phyloP scores from a whole-genome alignment of 305 asterid genomes.

The Plantago rigida region DNA sequence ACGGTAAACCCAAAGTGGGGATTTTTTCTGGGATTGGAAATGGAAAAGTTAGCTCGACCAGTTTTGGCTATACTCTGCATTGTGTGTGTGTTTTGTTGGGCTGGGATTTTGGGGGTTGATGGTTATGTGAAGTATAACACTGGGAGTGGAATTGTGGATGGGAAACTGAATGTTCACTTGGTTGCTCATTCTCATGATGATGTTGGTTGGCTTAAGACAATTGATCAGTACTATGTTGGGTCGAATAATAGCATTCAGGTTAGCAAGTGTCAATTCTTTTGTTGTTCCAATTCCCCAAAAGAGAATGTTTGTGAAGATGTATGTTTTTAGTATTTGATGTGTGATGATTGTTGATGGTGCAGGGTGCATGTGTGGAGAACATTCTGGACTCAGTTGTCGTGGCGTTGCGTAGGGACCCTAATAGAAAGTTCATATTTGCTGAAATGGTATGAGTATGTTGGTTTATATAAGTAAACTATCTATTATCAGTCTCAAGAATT shows the following conservation, averaged over 20 bases:
- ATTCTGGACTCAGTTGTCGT: slow-evolving; percentile 60
- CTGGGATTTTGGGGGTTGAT: slow-evolving; percentile 31
- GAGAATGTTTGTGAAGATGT: background rate
- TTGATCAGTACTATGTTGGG: slow-evolving; percentile 89
- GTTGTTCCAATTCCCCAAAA: background rate
- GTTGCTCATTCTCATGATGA: slow-evolving; percentile 85
- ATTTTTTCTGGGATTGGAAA: slow-evolving; percentile 17
- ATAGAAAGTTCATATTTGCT: slow-evolving; percentile 65
- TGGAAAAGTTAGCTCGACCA: slow-evolving; percentile 26
- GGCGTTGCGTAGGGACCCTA: slow-evolving; percentile 50
- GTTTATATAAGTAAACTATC: background rate
- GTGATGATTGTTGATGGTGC: slow-evolving; percentile 23
- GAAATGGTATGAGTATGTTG: slow-evolving; percentile 52
- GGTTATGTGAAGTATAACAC: slow-evolving; percentile 46
- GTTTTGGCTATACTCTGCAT: slow-evolving; percentile 32
- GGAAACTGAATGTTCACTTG: slow-evolving; percentile 76
- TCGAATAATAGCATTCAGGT: slow-evolving; percentile 75
- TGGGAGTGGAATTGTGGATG: slow-evolving; percentile 49
- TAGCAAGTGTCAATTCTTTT: background rate
- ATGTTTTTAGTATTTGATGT: background rate
- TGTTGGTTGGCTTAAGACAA: slow-evolving; percentile 86
- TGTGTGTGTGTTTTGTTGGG: slow-evolving; percentile 25
- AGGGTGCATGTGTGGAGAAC: slow-evolving; percentile 83
- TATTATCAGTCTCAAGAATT: background rate
- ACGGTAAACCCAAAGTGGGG: slow-evolving; percentile 2